Base-by-base conservation (phyloP, 2,329 filamentous ascomycete genomes). In the Fusarium mexicanum region DNA sequence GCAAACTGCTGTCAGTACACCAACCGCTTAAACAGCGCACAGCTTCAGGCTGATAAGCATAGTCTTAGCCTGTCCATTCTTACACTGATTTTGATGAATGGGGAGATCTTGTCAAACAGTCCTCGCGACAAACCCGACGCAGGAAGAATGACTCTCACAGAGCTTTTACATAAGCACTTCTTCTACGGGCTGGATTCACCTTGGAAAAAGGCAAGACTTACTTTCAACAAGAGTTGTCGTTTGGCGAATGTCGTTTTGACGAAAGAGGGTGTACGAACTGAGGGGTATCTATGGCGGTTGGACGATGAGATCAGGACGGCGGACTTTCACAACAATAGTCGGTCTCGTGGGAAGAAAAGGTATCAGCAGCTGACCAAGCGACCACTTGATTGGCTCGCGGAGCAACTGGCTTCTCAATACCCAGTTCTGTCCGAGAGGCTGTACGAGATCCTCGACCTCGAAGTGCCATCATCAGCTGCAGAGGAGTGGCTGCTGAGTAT, bases 321-420 rank as follows among this genome's bases (percentile, higher is more conserved):
- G 4, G 2, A 0, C 0, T 54, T 54, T 31, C 13, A 17, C 8
- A 24, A 5, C 2, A 5, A n/a, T 2, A 14, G 0, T 0, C 31
- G 3, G 2, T 3, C 22, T 4, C 31, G 14, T 14, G 2, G 8
- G 13, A 31, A 10, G 5, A 31, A 20, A 14, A 40, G 16, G 5
- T 13, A 16, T 1, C 10, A 16, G 0, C 24, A 18, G 3, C 20
- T 0, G 5, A 3, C 1, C 1, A 35, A 24, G 5, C 20, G 24
- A 1, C 41, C 50, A 8, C 60, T 57, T 10, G 9, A 55, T 8
- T 46, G 50, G 41, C 51, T 63, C 1, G 51, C 33, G 3, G 20
- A 22, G 17, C 3, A 14, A n/a, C 22, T 63, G 24, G 22, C 22
- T 22, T 8, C 3, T 18, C 2, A 3, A 1, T 47, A 47, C 17